A percentile compares a stretch with the other conserved stretches of the same genome.
These are phyloP conservation scores for Echinochloa phyllopogon DNA, from an alignment of 176 grass and related monocot species.

Conservation along the genomic window DNA sequence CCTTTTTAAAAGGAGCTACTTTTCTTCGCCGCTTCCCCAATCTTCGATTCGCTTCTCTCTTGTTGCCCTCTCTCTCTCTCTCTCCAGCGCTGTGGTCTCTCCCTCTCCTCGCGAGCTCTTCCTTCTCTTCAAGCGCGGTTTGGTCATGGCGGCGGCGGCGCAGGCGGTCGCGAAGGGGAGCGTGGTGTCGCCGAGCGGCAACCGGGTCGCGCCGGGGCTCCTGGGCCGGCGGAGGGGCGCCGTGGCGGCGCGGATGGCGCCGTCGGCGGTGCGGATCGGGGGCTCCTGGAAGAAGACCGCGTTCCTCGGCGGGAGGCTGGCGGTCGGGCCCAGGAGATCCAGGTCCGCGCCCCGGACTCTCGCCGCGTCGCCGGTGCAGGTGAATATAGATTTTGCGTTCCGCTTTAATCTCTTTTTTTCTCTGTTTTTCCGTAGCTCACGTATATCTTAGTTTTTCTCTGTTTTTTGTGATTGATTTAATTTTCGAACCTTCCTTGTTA, in stretches of 20 bases:
- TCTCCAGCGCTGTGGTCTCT: slow-evolving; percentile 8
- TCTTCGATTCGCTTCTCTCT: not conserved
- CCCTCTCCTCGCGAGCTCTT: not conserved
- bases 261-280: slow-evolving; percentile 48
- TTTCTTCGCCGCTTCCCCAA: slow-evolving; percentile 57
- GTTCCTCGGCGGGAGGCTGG: slow-evolving; percentile 63
- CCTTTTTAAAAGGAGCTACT: slow-evolving; percentile 51
- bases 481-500: not conserved
- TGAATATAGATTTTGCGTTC: slow-evolving; percentile 39
- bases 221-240: slow-evolving; percentile 43
- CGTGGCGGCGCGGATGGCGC: slow-evolving; percentile 44
- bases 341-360: slow-evolving; percentile 39
- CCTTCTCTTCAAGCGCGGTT: not conserved
- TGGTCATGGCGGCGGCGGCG: slow-evolving; percentile 51
- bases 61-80: not conserved
- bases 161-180: slow-evolving; percentile 55
- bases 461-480: not conserved
- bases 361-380: slow-evolving; percentile 55
- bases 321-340: slow-evolving; percentile 47
- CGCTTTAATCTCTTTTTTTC: not conserved
- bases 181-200: slow-evolving; percentile 30
- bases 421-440: not conserved
- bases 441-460: not conserved
- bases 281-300: slow-evolving; percentile 27
- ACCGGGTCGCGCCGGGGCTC: slow-evolving; percentile 13